Evolutionary conservation across 2,329 filamentous ascomycete genomes (phyloP).

Genomic region (Paracamarosporium sp.): DNA sequence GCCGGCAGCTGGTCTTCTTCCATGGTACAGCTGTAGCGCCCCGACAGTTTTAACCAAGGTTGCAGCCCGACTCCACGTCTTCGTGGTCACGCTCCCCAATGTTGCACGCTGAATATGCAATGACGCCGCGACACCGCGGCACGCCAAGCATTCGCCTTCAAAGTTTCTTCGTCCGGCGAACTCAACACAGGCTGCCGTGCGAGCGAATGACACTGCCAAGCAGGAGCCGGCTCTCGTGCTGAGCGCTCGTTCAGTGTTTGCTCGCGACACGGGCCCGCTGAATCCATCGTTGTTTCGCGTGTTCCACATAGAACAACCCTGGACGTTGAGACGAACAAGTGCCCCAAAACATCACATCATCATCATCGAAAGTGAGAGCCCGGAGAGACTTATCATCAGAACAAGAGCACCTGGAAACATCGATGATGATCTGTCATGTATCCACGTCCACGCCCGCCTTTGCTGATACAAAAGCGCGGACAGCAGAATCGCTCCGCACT

Average conservation of each 20-base stretch:
- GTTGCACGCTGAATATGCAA: not conserved
- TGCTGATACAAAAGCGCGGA: not conserved
- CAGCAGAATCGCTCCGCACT: not conserved
- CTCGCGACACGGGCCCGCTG: not conserved
- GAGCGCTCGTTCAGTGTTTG: not conserved
- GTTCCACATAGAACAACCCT: not conserved
- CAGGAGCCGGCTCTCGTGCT: not conserved
- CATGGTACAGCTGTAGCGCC: not conserved
- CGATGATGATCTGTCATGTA: not conserved
- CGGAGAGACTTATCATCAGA: not conserved
- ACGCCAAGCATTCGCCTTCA: not conserved
- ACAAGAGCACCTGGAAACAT: not conserved
- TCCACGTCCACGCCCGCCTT: not conserved
- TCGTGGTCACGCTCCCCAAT: not conserved
- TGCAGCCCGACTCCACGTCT: not conserved
- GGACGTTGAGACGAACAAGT: not conserved
- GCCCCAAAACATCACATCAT: not conserved
- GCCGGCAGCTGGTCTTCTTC: not conserved
- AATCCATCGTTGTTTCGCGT: slow-evolving; percentile 4
- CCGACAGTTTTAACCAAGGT: not conserved
- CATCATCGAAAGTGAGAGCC: not conserved
- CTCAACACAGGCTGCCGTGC: not conserved
- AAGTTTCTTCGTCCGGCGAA: not conserved
- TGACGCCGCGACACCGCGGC: not conserved
- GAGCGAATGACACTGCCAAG: not conserved